Base-by-base conservation (phyloP, 257 asterid species). In the Salvia hispanica region DNA sequence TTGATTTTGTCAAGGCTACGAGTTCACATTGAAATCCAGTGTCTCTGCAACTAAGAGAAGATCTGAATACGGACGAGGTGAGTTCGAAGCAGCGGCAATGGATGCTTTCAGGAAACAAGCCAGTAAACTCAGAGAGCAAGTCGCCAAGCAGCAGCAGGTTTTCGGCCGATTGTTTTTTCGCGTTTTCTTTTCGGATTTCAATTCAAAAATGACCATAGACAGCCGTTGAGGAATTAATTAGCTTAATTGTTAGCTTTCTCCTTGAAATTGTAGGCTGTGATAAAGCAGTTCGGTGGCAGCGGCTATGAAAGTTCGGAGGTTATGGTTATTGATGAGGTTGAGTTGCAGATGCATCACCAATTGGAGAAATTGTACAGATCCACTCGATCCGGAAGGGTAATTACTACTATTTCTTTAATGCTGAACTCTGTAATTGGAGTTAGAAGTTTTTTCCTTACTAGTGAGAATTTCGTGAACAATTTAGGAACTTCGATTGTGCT, bases 121-220 rank as follows among this genome's bases (percentile, higher is more conserved):
- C 16, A 79, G 72, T 84, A 90, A 85, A 71, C 55, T 93, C 73
- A 84, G 92, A 78, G 99, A 93, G 34, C 99, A 90, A 85, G 99
- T 93, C 67, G 95, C 97, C 64, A 93, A 93, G 78, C 99, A 93
- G 62, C 97, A 93, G 70, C 97, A 90, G 98, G 97, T 93, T 60
- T 36, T 9, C 42, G 10, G 18, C 34, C 51, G 33, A 7, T 73
- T 45, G 45, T 10, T n/a, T 7, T 65, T 21, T n/a, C 25, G 25
- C 5, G 34, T 60, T 54, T 37, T 14, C 34, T 11, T 52, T 45
- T 45, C 45, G 7, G 5, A 18, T 18, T 54, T 73, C n/a, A 7
- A 61, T 59, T 76, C 76, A 9, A 45, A 25, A 34, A 33, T 4
- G 36, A 42, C 58, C 1, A 18, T 54, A 16, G 13, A 37, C 48